phyloP scores from a whole-genome alignment of 495 filamentous ascomycete genomes.

The Penicillium angulare region DNA sequence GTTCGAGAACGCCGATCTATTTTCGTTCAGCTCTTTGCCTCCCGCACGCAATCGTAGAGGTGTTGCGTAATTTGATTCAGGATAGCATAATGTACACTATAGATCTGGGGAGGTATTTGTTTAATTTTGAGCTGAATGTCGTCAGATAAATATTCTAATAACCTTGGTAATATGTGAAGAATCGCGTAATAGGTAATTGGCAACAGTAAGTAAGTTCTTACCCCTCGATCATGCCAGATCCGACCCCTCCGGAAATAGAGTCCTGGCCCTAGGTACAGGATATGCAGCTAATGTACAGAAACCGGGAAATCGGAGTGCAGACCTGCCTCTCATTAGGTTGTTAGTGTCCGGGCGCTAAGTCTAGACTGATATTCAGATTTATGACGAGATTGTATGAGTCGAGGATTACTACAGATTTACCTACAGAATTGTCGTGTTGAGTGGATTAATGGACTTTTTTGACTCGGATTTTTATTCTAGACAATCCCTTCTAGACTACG shows the following conservation, averaged over 20 bases:
- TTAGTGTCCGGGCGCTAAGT: neutral
- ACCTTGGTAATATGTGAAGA: neutral
- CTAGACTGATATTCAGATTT: neutral
- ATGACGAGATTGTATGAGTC: neutral
- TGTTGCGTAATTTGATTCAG: neutral
- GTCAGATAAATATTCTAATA: neutral
- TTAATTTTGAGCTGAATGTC: neutral
- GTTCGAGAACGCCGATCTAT: constrained; percentile 7
- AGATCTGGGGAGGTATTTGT: neutral
- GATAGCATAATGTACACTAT: neutral
- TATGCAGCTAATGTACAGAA: constrained; percentile 7
- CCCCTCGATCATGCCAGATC: constrained; percentile 13
- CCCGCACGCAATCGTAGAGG: neutral
- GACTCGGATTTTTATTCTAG: too few species aligned
- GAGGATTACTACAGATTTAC: too few species aligned
- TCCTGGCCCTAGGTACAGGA: too few species aligned
- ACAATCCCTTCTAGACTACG: too few species aligned
- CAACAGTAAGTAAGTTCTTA: neutral
- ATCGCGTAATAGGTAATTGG: neutral
- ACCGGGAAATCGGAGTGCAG: constrained; percentile 10
- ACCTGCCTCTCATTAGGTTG: neutral
- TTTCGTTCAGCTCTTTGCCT: neutral
- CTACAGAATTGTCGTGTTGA: too few species aligned
- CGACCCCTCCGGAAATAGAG: constrained; percentile 20
- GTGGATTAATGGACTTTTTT: too few species aligned